Evolutionary conservation across 352 stramenopile genomes (phyloP).

Genomic region (Pythium sp.): DNA sequence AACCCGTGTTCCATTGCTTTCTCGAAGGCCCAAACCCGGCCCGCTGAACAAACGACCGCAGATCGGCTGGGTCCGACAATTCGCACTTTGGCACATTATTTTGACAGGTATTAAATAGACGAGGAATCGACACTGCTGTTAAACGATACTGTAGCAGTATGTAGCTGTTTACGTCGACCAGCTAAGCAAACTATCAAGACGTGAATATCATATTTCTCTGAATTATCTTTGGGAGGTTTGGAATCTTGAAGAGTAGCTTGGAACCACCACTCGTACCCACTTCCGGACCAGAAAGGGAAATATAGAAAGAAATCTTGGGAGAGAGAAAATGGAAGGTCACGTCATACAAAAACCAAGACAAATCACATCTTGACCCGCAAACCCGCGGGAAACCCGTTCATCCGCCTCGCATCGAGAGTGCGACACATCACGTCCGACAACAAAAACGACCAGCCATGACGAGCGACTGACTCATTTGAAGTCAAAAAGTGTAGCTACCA

Average conservation of each 20-base stretch:
- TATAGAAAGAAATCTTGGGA: slow-evolving; percentile 1
- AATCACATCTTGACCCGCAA: background rate
- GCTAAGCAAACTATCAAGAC: background rate
- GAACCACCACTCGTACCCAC: too few relatives aligned
- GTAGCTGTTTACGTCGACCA: background rate
- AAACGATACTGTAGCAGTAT: background rate
- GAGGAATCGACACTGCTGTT: background rate
- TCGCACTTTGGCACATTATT: background rate
- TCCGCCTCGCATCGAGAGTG: too few relatives aligned
- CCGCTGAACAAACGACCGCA: background rate
- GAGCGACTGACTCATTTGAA: too few relatives aligned
- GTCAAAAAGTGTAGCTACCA: too few relatives aligned
- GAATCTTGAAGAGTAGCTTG: too few relatives aligned
- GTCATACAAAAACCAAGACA: background rate
- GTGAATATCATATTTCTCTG: background rate
- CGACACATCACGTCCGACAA: too few relatives aligned
- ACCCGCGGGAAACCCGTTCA: background rate
- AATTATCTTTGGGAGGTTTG: background rate
- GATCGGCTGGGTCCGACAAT: background rate
- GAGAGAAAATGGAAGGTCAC: background rate
- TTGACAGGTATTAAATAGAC: background rate
- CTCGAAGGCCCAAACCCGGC: background rate
- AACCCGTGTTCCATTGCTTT: background rate
- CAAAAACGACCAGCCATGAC: too few relatives aligned
- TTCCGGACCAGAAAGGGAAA: background rate